phyloP scores from a whole-genome alignment of 257 asterid genomes.

The Anisodus acutangulus region DNA sequence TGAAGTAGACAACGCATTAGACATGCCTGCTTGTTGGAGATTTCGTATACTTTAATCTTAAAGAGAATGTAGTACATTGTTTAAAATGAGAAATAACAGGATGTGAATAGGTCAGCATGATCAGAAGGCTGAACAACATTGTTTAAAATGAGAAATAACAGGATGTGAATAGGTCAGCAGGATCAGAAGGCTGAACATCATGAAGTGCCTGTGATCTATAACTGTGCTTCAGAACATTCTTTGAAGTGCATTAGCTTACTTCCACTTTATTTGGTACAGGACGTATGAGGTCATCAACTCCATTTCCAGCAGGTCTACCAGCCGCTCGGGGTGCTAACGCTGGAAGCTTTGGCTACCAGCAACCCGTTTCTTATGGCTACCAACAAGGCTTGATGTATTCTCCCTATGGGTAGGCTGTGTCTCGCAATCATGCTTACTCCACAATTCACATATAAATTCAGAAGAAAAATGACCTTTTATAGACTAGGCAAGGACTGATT shows the following conservation, averaged over 20 bases:
- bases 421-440: slow-evolving; percentile 17
- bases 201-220: slow-evolving; percentile 14
- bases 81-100: background rate
- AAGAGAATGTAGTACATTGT: background rate
- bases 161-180: background rate
- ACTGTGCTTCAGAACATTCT: background rate
- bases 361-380: slow-evolving; percentile 72
- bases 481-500: background rate
- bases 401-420: slow-evolving; percentile 81
- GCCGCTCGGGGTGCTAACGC: slow-evolving; percentile 80
- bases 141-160: background rate
- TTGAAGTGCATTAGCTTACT: slow-evolving; percentile 16
- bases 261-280: slow-evolving; percentile 52
- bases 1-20: slow-evolving; percentile 2
- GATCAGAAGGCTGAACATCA: background rate
- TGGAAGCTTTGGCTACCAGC: slow-evolving; percentile 86
- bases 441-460: background rate
- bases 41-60: background rate
- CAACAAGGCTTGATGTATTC: slow-evolving; percentile 91
- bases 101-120: background rate
- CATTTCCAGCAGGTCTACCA: slow-evolving; percentile 71
- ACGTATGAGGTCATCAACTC: slow-evolving; percentile 77
- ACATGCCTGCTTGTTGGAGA: background rate
- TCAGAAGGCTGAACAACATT: background rate
- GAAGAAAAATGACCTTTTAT: slow-evolving; percentile 1